Base-by-base conservation (phyloP, 2,329 filamentous ascomycete genomes). In the Periconia sp. region DNA sequence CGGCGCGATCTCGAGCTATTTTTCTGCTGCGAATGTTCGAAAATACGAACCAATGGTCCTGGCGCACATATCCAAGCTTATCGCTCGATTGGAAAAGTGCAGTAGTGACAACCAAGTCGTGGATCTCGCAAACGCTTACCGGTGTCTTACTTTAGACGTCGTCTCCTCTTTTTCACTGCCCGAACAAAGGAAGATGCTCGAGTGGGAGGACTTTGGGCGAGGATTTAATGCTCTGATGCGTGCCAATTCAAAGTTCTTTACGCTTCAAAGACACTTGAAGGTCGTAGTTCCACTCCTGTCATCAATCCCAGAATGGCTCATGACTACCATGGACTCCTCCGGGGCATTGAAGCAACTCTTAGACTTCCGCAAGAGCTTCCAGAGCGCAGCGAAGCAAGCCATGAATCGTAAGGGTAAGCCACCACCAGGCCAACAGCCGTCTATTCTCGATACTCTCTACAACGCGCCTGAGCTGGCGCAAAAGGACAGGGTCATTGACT, bases 81-180 rank as follows among this genome's bases (percentile, higher is more conserved):
- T 47, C 31, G 1, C 45, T 20, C 27, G 45, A 14, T 14, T 47
- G 33, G 17, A 37, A 47, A 20, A 40, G 6, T 47, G 45, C 30
- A 18, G 45, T 10, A 40, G 45, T 19, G 37, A 47, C 9, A 35
- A 40, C 45, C 8, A 47, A 20, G 45, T 47, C 14, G 19, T 47
- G 31, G 45, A 47, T 40, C 45, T 47, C 31, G 45, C 45, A 47
- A 47, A 47, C 20, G 45, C 45, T n/a, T 47, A 47, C 45, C 27
- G 45, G 31, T 47, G 45, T 20, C 17, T 47, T 14, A 47, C 45
- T 13, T 2, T 47, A 35, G 45, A 47, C 19, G 45, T 47, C 27
- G 45, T 47, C 27, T n/a, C 45, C 31, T 47, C 45, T n/a, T 47
- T 47, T 20, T 17, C 45, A 9, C 14, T 47, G 27, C 45, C 45